Conservation (phyloP, 106 monocot species). For the Vanilla planifolia region DNA sequence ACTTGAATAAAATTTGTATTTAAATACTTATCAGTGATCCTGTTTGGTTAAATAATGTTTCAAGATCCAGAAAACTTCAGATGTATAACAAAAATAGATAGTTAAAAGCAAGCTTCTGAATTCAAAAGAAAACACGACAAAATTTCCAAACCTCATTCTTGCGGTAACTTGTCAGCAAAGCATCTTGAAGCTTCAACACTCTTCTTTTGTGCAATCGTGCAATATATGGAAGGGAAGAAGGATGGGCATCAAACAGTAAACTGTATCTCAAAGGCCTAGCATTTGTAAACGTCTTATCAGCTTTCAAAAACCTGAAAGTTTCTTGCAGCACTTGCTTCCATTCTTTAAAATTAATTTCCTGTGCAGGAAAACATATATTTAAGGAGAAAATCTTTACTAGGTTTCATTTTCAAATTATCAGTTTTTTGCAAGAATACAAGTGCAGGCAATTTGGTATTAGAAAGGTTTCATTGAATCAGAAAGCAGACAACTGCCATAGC, state of each 20-base stretch:
- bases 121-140: not conserved
- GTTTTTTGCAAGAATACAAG: too few relatives aligned
- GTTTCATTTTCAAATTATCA: too few relatives aligned
- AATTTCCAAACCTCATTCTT: slow-evolving; percentile 69
- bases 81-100: not conserved
- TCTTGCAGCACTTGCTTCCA: slow-evolving; percentile 92
- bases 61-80: not conserved
- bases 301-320: slow-evolving; percentile 70
- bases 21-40: too few relatives aligned
- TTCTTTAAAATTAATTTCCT: slow-evolving; percentile 89
- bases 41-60: too few relatives aligned
- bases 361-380: slow-evolving; percentile 8
- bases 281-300: slow-evolving; percentile 35
- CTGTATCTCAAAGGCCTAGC: slow-evolving; percentile 71
- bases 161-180: slow-evolving; percentile 72
- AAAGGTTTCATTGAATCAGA: too few relatives aligned
- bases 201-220: slow-evolving; percentile 59
- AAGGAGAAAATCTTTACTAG: not conserved
- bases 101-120: not conserved
- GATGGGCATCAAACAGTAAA: slow-evolving; percentile 59
- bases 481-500: too few relatives aligned
- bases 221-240: slow-evolving; percentile 60
- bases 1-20: too few relatives aligned
- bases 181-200: slow-evolving; percentile 66
- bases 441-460: too few relatives aligned